Percentiles rank a stretch among this genome's conserved stretches.
Conservation (phyloP, 371 early-diverging fungal genomes). For the Rhizopus delemar region DNA sequence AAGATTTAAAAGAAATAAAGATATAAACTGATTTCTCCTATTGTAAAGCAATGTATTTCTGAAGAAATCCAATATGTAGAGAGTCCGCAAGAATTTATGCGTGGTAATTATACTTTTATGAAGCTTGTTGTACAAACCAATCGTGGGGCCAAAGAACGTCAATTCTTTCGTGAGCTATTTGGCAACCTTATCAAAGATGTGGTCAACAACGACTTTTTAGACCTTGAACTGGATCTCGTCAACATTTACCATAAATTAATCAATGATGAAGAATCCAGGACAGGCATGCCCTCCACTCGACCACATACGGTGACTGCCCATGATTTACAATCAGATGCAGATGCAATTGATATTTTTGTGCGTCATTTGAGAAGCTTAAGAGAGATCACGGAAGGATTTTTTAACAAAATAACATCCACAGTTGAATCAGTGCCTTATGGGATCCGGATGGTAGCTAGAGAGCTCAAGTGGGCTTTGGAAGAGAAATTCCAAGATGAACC, state of each 20-base stretch:
- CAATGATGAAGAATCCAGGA: slow-evolving; percentile 86
- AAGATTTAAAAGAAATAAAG: background rate
- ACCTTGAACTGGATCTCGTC: slow-evolving; percentile 91
- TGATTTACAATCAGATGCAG: slow-evolving; percentile 85
- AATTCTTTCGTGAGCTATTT: slow-evolving; percentile 85
- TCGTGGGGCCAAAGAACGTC: slow-evolving; percentile 93
- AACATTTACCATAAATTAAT: slow-evolving; percentile 87
- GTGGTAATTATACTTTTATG: slow-evolving; percentile 94
- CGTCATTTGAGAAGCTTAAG: slow-evolving; percentile 75
- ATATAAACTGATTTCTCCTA: background rate
- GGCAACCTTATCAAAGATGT: slow-evolving; percentile 80
- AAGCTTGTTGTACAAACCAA: slow-evolving; percentile 91
- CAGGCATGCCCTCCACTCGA: slow-evolving; percentile 79
- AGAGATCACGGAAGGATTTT: slow-evolving; percentile 77
- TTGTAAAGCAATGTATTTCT: slow-evolving; percentile 73
- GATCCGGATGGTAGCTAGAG: slow-evolving; percentile 92
- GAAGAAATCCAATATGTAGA: slow-evolving; percentile 84
- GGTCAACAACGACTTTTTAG: slow-evolving; percentile 73
- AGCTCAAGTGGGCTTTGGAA: slow-evolving; percentile 76
- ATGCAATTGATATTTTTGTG: slow-evolving; percentile 79
- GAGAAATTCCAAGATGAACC: slow-evolving; percentile 81
- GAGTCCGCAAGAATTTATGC: slow-evolving; percentile 87
- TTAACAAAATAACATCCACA: slow-evolving; percentile 76
- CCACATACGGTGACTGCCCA: slow-evolving; percentile 78
- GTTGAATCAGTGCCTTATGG: slow-evolving; percentile 91